These are phyloP conservation scores for Phytopythium cucurbitacearum DNA, from an alignment of 352 stramenopile genomes.

Conservation along the genomic window DNA sequence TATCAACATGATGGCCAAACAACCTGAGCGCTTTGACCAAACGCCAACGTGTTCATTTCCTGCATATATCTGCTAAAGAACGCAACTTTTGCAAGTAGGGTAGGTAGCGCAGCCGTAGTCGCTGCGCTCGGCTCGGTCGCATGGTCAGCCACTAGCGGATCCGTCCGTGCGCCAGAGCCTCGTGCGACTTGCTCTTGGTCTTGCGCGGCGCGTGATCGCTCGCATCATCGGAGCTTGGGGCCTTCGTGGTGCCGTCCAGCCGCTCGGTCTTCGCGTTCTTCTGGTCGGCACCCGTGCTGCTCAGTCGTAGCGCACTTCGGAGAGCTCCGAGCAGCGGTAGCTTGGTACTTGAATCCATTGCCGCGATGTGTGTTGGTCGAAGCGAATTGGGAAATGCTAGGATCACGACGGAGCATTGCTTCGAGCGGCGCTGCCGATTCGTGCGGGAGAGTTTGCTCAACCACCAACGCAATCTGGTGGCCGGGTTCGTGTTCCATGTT, in stretches of 20 bases:
- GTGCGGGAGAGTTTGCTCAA: background rate
- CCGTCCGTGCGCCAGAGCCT: slow-evolving; percentile 3
- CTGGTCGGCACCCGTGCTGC: background rate
- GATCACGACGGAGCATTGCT: background rate
- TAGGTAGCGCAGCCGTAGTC: background rate
- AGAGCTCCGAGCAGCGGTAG: background rate
- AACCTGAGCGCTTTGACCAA: no score
- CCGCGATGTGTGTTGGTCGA: background rate
- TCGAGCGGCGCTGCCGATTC: background rate
- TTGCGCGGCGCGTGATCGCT: background rate
- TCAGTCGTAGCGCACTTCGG: background rate
- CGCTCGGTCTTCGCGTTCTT: background rate
- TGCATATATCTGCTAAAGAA: no score
- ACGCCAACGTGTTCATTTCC: no score
- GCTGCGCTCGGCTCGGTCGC: background rate
- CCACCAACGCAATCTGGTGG: background rate
- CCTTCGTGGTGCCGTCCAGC: background rate
- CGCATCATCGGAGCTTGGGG: background rate
- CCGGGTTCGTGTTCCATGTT: background rate
- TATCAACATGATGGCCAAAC: no score
- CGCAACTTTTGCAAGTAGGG: no score
- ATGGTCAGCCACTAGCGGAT: background rate
- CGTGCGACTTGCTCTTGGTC: slow-evolving; percentile 3
- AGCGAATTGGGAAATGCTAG: background rate
- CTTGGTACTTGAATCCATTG: background rate